Evolutionary conservation across 768 basidiomycete genomes (phyloP).

Genomic region (Psilocybe subaeruginosa): DNA sequence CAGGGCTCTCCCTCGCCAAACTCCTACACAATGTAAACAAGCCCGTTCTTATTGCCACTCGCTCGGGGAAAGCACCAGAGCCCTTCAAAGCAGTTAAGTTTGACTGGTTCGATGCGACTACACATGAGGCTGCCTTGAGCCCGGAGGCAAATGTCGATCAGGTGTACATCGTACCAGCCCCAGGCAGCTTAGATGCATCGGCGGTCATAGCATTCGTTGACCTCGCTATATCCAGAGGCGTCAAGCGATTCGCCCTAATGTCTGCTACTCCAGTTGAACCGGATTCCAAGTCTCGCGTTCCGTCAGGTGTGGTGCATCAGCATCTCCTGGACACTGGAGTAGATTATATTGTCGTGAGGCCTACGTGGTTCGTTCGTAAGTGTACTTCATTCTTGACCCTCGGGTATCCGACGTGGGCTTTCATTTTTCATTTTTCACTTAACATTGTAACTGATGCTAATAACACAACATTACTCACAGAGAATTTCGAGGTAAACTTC

Average conservation of each 20-base stretch:
- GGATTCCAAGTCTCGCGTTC: conserved; percentile 1
- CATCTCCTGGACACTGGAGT: neutral
- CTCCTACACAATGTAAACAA: conserved; percentile 23
- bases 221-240: conserved; percentile 27
- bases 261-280: conserved; percentile 18
- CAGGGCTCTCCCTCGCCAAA: conserved; percentile 26
- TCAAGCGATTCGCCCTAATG: conserved; percentile 32
- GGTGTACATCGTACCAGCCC: conserved; percentile 22
- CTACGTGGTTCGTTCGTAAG: neutral
- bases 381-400: neutral
- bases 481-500: neutral
- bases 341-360: neutral
- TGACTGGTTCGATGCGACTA: conserved; percentile 28
- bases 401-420: neutral
- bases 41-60: conserved; percentile 26
- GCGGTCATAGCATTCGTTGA: conserved; percentile 31
- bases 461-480: neutral
- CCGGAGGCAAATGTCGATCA: conserved; percentile 19
- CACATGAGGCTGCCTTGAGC: conserved; percentile 29
- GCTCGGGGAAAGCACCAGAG: conserved; percentile 23
- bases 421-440: neutral
- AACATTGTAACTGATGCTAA: neutral
- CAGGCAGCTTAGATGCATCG: conserved; percentile 7
- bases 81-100: conserved; percentile 30
- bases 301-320: neutral